Percentiles rank a stretch among this genome's conserved stretches.
Conservation (phyloP, 495 filamentous ascomycete species). For the Neurospora sp. region DNA sequence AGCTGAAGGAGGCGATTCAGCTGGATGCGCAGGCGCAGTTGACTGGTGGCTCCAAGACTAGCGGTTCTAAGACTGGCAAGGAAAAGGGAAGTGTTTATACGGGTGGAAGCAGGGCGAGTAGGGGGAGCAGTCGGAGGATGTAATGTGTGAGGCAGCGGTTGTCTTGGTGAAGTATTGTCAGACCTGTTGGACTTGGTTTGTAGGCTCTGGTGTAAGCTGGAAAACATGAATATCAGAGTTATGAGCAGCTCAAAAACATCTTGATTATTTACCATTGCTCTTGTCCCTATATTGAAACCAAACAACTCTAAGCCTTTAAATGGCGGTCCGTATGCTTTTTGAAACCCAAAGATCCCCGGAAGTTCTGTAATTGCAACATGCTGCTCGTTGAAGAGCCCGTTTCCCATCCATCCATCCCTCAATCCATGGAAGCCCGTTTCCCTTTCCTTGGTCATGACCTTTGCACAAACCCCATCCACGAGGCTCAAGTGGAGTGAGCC, state of each 20-base stretch:
- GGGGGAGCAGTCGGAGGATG: not conserved
- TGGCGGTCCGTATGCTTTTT: not conserved
- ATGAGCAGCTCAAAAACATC: not conserved
- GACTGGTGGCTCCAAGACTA: conserved; percentile 6
- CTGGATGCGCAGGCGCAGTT: conserved; percentile 30
- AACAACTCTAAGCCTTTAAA: not conserved
- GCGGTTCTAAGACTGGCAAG: conserved; percentile 5
- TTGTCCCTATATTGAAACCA: not conserved
- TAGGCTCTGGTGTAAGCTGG: not conserved
- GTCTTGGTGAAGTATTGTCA: not conserved
- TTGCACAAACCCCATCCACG: not conserved
- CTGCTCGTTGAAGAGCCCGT: not conserved
- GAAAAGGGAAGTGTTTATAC: not conserved
- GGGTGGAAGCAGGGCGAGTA: not conserved
- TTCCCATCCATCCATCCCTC: not conserved
- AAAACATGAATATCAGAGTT: not conserved
- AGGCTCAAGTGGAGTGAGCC: not conserved
- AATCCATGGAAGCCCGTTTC: not conserved
- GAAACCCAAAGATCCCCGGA: not conserved
- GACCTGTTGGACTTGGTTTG: not conserved
- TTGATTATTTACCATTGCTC: not conserved
- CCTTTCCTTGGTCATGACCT: not conserved
- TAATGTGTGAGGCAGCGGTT: not conserved
- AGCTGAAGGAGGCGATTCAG: conserved; percentile 41
- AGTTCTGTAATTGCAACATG: not conserved